Conservation (phyloP, 2,329 filamentous ascomycete species). For the Colletotrichum sp. region DNA sequence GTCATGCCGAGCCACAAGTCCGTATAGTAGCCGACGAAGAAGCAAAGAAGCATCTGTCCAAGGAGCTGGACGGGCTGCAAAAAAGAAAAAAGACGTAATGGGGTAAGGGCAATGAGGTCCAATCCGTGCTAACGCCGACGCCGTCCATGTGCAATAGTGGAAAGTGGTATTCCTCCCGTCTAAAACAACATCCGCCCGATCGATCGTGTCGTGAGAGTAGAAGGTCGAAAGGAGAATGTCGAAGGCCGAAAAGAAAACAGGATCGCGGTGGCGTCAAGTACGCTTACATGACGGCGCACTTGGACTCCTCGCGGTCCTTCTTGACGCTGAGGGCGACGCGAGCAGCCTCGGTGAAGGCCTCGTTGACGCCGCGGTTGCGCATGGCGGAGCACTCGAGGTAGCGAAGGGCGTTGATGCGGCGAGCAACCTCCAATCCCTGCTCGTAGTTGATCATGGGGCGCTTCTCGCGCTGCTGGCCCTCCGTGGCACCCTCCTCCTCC, state of each 20-base stretch:
- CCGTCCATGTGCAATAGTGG: constrained; percentile 14
- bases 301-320: constrained; percentile 67
- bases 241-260: neutral
- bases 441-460: constrained; percentile 83
- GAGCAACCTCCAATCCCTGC: constrained; percentile 87
- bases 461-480: constrained; percentile 56
- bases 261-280: neutral
- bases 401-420: constrained; percentile 88
- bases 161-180: neutral
- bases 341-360: constrained; percentile 97
- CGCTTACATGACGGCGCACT: constrained; percentile 65
- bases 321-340: constrained; percentile 84
- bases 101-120: neutral
- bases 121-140: constrained; percentile 21
- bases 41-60: constrained; percentile 4
- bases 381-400: constrained; percentile 99
- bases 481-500: constrained; percentile 64
- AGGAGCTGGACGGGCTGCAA: constrained; percentile 13
- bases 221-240: neutral
- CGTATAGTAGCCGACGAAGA: neutral
- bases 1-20: neutral
- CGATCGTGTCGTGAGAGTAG: constrained; percentile 1
- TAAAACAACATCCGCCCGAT: constrained; percentile 9
- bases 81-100: constrained; percentile 14
- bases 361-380: constrained; percentile 96